These are phyloP conservation scores for Spirogloea muscicola DNA, from an alignment of 139 green algal species.

Conservation along the genomic window DNA sequence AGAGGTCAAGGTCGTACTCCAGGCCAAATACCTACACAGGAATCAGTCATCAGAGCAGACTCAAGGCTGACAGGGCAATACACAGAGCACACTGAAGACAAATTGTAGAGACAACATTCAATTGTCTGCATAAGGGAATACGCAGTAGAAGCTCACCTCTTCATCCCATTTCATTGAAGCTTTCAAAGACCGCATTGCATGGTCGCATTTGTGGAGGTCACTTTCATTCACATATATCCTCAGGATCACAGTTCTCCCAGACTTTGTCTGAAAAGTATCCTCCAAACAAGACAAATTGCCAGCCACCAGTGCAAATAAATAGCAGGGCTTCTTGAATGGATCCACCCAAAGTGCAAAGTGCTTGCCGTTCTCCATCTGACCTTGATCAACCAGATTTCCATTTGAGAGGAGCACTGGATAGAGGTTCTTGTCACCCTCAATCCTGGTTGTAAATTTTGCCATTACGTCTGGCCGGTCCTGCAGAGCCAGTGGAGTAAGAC, in stretches of 20 bases:
- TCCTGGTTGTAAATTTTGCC: constrained; percentile 72
- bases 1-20: constrained; percentile 97
- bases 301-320: constrained; percentile 98
- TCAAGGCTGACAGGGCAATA: constrained; percentile 43
- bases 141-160: constrained; percentile 58
- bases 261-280: constrained; percentile 76
- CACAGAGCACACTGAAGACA: neutral
- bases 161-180: constrained; percentile 90
- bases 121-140: too few species aligned
- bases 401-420: constrained; percentile 97
- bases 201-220: constrained; percentile 69
- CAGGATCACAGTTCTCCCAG: constrained; percentile 74
- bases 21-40: constrained; percentile 61
- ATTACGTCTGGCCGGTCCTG: constrained; percentile 82
- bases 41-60: neutral
- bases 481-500: too few species aligned
- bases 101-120: neutral
- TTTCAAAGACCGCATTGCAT: constrained; percentile 89
- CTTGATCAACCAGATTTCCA: constrained; percentile 86
- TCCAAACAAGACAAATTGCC: constrained; percentile 75
- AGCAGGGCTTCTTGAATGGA: constrained; percentile 93
- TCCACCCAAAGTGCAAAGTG: constrained; percentile 82
- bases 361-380: constrained; percentile 41
- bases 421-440: constrained; percentile 79
- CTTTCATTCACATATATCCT: constrained; percentile 76